Evolutionary conservation across 2,329 filamentous ascomycete species (phyloP).

Genomic region (Corynespora cassiicola): DNA sequence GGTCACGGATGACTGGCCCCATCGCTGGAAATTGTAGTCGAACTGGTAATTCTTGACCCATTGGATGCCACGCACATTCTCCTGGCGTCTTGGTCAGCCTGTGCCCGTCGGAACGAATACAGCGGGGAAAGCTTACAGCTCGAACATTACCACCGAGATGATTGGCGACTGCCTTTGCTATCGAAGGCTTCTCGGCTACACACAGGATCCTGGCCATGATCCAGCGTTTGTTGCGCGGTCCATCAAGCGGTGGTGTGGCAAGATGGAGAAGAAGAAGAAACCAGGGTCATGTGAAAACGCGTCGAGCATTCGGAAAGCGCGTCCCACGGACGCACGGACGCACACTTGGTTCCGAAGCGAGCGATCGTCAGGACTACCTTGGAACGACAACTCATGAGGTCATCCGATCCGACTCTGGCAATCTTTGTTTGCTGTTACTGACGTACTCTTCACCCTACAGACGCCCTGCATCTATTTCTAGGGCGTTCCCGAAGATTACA

Average conservation of each 20-base stretch:
- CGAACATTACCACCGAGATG: conserved; percentile 84
- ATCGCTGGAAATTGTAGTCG: conserved; percentile 83
- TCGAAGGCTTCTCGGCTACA: conserved; percentile 89
- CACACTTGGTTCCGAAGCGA: conserved; percentile 9
- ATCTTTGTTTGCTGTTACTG: not conserved
- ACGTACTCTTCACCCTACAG: not conserved
- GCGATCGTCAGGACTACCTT: conserved; percentile 3
- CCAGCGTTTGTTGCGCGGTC: conserved; percentile 1
- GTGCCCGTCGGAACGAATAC: conserved; percentile 9
- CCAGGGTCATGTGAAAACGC: conserved; percentile 44
- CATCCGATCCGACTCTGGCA: conserved; percentile 16
- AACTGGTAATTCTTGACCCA: conserved; percentile 97
- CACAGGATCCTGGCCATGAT: conserved; percentile 69
- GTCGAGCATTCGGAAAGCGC: conserved; percentile 27
- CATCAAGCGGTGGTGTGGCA: conserved; percentile 13
- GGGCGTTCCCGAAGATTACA: not conserved
- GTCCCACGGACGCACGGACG: conserved; percentile 21
- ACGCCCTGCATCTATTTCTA: not conserved
- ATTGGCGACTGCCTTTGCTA: conserved; percentile 89
- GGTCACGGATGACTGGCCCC: conserved; percentile 82
- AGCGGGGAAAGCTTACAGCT: conserved; percentile 58
- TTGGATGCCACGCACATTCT: conserved; percentile 68
- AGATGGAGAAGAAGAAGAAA: conserved; percentile 1
- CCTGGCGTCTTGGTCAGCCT: conserved; percentile 53
- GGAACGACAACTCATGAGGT: conserved; percentile 34